Evolutionary conservation across 2,329 filamentous ascomycete genomes (phyloP).

Genomic region (Sordariomycetes sp.): DNA sequence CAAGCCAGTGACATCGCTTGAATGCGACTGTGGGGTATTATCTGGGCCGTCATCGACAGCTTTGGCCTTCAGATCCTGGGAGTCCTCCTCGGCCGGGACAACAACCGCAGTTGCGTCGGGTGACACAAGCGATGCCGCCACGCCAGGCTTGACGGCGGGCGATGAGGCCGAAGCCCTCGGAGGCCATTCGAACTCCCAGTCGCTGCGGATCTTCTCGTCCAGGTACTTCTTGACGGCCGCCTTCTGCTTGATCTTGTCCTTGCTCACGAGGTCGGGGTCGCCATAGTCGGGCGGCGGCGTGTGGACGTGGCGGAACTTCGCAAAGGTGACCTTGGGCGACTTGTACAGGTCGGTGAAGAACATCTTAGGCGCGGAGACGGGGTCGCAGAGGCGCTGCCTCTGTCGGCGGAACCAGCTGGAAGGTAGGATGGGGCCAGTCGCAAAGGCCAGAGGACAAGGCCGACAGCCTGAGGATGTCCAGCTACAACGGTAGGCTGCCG

Average conservation of each 20-base stretch:
- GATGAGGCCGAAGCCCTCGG: constrained; percentile 10
- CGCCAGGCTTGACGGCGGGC: neutral
- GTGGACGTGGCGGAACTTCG: constrained; percentile 2
- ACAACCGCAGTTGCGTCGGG: neutral
- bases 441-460: neutral
- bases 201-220: constrained; percentile 39
- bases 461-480: neutral
- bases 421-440: neutral
- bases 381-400: neutral
- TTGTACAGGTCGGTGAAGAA: constrained; percentile 6
- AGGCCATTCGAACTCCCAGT: constrained; percentile 53
- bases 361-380: neutral
- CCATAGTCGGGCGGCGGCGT: constrained; percentile 24
- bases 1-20: neutral
- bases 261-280: constrained; percentile 50
- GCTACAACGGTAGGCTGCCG: neutral
- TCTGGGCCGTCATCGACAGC: neutral
- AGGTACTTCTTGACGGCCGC: constrained; percentile 49
- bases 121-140: neutral
- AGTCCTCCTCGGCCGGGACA: neutral
- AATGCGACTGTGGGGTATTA: neutral
- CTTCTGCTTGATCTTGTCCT: constrained; percentile 52
- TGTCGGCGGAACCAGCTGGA: neutral
- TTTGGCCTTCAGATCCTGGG: neutral
- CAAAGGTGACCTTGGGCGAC: constrained; percentile 3